Percentiles rank a stretch among this genome's conserved stretches.
Conservation (phyloP, 129 eudicot species). For the Flaveria robusta region DNA sequence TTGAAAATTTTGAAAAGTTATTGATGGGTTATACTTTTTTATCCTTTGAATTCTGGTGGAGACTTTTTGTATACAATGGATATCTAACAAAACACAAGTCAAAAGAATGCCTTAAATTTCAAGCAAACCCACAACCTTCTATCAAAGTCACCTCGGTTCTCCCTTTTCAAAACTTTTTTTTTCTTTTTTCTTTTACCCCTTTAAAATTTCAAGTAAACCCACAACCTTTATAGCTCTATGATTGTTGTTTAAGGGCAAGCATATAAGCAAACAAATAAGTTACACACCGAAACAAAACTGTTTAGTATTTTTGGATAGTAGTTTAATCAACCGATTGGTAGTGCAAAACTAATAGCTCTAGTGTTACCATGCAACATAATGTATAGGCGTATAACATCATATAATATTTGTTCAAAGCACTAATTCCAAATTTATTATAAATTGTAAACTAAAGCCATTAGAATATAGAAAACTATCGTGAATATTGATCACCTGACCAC, state of each 20-base stretch:
- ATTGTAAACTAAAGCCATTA: too few species aligned
- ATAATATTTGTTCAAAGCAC: too few species aligned
- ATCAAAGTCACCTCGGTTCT: constrained; percentile 19
- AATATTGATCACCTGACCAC: too few species aligned
- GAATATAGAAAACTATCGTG: too few species aligned
- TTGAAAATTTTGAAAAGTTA: constrained; percentile 11
- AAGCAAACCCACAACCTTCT: constrained; percentile 29
- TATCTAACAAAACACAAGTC: constrained; percentile 11
- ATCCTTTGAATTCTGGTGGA: constrained; percentile 24
- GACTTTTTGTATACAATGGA: constrained; percentile 30
- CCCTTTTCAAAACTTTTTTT: constrained; percentile 5
- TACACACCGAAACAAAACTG: neutral
- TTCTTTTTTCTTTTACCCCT: neutral
- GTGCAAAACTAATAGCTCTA: too few species aligned
- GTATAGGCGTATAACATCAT: too few species aligned
- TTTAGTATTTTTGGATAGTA: neutral
- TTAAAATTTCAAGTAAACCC: neutral
- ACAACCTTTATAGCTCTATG: neutral
- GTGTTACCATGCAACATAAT: too few species aligned
- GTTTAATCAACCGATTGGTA: neutral
- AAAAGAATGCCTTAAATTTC: constrained; percentile 35
- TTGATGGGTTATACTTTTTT: constrained; percentile 23
- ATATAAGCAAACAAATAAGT: neutral
- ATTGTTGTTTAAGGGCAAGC: neutral
- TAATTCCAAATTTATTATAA: too few species aligned